Evolutionary conservation across 1,284 basidiomycete species (phyloP).

Genomic region (Rhodotorula mucilaginosa): DNA sequence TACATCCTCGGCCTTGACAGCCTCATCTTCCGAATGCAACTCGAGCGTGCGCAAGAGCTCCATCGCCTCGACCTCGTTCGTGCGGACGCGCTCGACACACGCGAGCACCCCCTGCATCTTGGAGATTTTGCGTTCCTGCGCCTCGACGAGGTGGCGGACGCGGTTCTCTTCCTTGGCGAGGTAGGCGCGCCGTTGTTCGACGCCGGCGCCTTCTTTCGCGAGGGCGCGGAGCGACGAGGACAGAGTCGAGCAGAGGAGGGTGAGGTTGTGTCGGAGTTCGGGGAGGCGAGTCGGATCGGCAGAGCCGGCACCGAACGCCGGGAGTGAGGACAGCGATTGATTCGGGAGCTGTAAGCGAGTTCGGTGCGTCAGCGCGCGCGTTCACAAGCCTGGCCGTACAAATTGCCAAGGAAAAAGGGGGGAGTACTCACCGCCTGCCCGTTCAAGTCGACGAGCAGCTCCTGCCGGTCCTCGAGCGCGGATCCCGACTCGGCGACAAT

Average conservation of each 20-base stretch:
- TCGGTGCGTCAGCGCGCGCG: too few species aligned
- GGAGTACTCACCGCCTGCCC: constrained; percentile 69
- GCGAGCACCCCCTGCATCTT: constrained; percentile 25
- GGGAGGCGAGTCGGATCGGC: constrained; percentile 81
- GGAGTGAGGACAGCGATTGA: constrained; percentile 33
- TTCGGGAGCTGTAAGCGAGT: constrained; percentile 21
- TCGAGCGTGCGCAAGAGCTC: constrained; percentile 14
- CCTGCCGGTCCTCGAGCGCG: constrained; percentile 58
- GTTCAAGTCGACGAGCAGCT: constrained; percentile 81
- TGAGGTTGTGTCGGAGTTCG: constrained; percentile 91
- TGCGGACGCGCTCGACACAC: constrained; percentile 23
- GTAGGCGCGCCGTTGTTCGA: constrained; percentile 75
- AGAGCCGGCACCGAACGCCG: constrained; percentile 45
- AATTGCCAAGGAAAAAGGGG: not conserved
- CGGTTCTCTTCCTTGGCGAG: constrained; percentile 68
- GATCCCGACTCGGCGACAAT: constrained; percentile 76
- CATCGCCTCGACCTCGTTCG: constrained; percentile 18
- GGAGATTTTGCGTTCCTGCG: constrained; percentile 36
- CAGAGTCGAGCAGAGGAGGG: constrained; percentile 76
- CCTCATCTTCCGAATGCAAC: not conserved
- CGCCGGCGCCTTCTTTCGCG: constrained; percentile 78
- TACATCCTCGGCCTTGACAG: constrained; percentile 56
- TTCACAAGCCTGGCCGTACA: not conserved
- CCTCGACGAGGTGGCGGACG: constrained; percentile 62
- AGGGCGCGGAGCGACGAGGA: constrained; percentile 80